Evolutionary conservation across 805 yeast genomes (phyloP).

Genomic region (Ogataea kodamae): DNA sequence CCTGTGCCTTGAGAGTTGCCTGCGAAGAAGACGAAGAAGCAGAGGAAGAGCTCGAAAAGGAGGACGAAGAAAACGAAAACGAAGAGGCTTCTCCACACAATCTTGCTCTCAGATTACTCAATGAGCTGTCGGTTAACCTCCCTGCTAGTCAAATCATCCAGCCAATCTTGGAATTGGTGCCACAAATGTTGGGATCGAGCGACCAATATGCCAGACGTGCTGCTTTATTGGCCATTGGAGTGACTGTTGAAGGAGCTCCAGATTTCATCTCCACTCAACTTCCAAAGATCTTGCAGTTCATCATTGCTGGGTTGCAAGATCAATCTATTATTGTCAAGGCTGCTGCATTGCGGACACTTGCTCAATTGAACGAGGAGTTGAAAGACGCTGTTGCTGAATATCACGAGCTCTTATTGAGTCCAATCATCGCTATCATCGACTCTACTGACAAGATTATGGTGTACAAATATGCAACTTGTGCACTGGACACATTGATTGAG

Average conservation of each 20-base stretch:
- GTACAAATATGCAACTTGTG: constrained; percentile 86
- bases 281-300: constrained; percentile 64
- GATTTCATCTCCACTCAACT: constrained; percentile 80
- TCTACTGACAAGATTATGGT: constrained; percentile 77
- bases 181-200: constrained; percentile 54
- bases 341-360: constrained; percentile 80
- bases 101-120: constrained; percentile 76
- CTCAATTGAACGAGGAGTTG: constrained; percentile 75
- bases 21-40: constrained; percentile 79
- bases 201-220: constrained; percentile 83
- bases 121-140: constrained; percentile 72
- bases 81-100: constrained; percentile 81
- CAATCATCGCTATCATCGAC: constrained; percentile 83
- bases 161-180: constrained; percentile 68
- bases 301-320: constrained; percentile 77
- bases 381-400: constrained; percentile 81
- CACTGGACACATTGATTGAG: constrained; percentile 89
- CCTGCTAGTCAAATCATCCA: constrained; percentile 91
- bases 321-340: constrained; percentile 69
- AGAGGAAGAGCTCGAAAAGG: constrained; percentile 68
- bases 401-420: constrained; percentile 79
- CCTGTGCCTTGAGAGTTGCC: constrained; percentile 70
- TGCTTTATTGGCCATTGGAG: constrained; percentile 76
- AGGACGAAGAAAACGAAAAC: constrained; percentile 88
- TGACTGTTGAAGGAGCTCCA: constrained; percentile 89